A percentile compares a stretch with the other conserved stretches of the same genome.
Evolutionary conservation across 352 stramenopile genomes (phyloP).

Genomic region (Pythium pyrilobum): DNA sequence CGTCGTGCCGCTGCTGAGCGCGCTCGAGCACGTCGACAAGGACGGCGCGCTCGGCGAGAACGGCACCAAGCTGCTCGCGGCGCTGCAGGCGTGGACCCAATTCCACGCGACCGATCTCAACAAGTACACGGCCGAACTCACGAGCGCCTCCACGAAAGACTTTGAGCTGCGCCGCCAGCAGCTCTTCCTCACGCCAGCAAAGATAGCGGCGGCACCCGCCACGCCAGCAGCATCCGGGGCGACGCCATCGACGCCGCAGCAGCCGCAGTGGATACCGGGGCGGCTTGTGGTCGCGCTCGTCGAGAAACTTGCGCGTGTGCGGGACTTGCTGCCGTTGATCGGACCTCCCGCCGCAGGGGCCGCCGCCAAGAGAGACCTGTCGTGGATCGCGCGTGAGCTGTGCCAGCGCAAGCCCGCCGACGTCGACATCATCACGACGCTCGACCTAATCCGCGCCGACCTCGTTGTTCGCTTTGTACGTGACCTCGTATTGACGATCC

Average conservation of each 20-base stretch:
- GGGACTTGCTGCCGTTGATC: conserved; percentile 12
- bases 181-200: conserved; percentile 28
- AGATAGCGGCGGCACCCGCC: neutral
- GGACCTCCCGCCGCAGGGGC: conserved; percentile 11
- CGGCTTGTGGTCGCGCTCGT: conserved; percentile 4
- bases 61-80: conserved; percentile 34
- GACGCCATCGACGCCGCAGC: neutral
- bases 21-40: conserved; percentile 48
- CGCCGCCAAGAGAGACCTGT: conserved; percentile 26
- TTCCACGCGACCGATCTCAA: conserved; percentile 32
- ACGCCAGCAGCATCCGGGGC: neutral
- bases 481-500: neutral
- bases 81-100: conserved; percentile 33
- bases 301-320: conserved; percentile 16
- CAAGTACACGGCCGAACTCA: conserved; percentile 36
- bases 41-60: conserved; percentile 36
- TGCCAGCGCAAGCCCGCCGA: conserved; percentile 34
- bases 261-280: conserved; percentile 1
- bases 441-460: conserved; percentile 81
- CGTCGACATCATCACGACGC: conserved; percentile 57
- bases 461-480: conserved; percentile 71
- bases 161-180: conserved; percentile 47
- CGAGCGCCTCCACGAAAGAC: conserved; percentile 30
- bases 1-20: conserved; percentile 48
- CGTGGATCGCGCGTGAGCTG: conserved; percentile 55